Evolutionary conservation across 805 yeast genomes (phyloP).

Genomic region (Candida odintsovae): DNA sequence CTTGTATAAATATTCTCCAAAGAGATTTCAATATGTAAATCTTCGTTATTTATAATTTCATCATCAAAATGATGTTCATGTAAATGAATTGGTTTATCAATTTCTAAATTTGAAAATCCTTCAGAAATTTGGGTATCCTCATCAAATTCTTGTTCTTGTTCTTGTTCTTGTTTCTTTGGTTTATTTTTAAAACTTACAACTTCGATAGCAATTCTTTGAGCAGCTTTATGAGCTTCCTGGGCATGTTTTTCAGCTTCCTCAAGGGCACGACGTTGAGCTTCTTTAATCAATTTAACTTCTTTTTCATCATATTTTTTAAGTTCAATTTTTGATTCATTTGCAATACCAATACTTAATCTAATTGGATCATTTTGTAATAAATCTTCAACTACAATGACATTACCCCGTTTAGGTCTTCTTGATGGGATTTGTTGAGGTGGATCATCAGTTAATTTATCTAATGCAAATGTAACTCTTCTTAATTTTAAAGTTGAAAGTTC

Average conservation of each 20-base stretch:
- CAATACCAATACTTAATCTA: constrained; percentile 62
- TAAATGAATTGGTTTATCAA: constrained; percentile 66
- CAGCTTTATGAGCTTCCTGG: constrained; percentile 68
- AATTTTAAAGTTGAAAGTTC: constrained; percentile 30
- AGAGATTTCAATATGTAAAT: constrained; percentile 25
- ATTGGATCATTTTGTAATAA: constrained; percentile 51
- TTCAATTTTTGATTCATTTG: constrained; percentile 34
- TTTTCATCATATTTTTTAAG: constrained; percentile 22
- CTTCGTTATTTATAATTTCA: constrained; percentile 16
- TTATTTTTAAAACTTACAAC: constrained; percentile 40
- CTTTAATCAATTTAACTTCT: constrained; percentile 52
- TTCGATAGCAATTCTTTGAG: constrained; percentile 63
- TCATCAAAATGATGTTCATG: constrained; percentile 51
- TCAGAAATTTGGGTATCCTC: constrained; percentile 15
- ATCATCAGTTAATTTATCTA: constrained; percentile 65
- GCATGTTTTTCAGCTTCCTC: constrained; percentile 68
- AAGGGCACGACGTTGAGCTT: constrained; percentile 46
- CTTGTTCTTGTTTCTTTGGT: neutral
- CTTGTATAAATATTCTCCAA: constrained; percentile 77
- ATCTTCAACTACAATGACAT: constrained; percentile 69
- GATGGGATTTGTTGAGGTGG: constrained; percentile 96
- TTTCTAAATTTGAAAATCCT: constrained; percentile 34
- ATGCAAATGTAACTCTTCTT: constrained; percentile 70
- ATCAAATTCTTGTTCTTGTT: constrained; percentile 19
- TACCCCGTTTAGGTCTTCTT: constrained; percentile 73